Evolutionary conservation across 768 basidiomycete genomes (phyloP).

Genomic region (Amanita rubescens): DNA sequence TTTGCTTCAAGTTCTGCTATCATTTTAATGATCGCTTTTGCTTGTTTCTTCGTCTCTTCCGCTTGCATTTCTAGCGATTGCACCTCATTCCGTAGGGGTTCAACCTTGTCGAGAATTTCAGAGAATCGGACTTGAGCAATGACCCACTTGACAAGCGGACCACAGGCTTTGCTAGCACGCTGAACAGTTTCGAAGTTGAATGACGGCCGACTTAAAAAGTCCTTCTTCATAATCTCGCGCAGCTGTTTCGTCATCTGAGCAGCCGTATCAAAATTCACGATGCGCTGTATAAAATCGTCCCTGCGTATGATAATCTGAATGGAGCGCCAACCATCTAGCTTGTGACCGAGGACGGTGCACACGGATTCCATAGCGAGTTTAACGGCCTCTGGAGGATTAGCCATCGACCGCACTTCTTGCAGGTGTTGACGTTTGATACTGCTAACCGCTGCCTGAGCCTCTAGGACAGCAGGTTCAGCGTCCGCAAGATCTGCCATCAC

Average conservation of each 20-base stretch:
- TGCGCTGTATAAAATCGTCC: constrained; percentile 93
- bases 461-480: constrained; percentile 93
- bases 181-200: constrained; percentile 96
- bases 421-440: constrained; percentile 94
- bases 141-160: constrained; percentile 97
- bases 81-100: constrained; percentile 93
- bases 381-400: constrained; percentile 95
- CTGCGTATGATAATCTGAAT: constrained; percentile 94
- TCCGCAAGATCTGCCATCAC: constrained; percentile 96
- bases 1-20: constrained; percentile 89
- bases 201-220: constrained; percentile 83
- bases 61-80: constrained; percentile 89
- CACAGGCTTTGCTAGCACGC: constrained; percentile 93
- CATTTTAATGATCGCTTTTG: constrained; percentile 82
- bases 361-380: constrained; percentile 99
- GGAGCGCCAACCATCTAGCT: constrained; percentile 94
- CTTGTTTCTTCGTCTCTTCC: constrained; percentile 92
- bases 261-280: constrained; percentile 92
- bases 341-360: constrained; percentile 92
- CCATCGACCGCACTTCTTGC: constrained; percentile 96
- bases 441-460: constrained; percentile 93
- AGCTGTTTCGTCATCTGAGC: constrained; percentile 84
- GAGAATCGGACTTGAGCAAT: constrained; percentile 96
- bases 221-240: constrained; percentile 86
- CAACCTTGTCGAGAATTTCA: constrained; percentile 94